Evolutionary conservation across 2,329 filamentous ascomycete species (phyloP).

Genomic region (Colletotrichum tamarilloi): DNA sequence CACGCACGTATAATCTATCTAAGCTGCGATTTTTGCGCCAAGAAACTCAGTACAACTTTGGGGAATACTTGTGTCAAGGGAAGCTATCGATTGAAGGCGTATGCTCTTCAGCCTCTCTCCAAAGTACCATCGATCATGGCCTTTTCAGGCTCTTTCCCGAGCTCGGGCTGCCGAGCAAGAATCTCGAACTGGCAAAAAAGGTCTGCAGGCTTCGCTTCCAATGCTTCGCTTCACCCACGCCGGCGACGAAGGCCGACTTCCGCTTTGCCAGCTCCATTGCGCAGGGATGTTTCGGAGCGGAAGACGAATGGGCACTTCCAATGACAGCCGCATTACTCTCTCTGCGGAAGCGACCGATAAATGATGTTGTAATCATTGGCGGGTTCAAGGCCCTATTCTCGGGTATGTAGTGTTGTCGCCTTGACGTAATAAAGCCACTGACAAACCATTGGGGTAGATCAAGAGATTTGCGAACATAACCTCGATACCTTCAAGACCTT

Average conservation of each 20-base stretch:
- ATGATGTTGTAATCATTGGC: not conserved
- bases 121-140: not conserved
- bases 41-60: not conserved
- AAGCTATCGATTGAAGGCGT: not conserved
- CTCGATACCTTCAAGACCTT: not conserved
- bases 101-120: not conserved
- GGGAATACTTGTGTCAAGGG: not conserved
- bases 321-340: not conserved
- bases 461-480: not conserved
- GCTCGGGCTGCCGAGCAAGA: not conserved
- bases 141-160: not conserved
- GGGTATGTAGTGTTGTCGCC: not conserved
- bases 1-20: not conserved
- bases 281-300: not conserved
- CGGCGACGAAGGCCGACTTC: not conserved
- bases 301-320: not conserved
- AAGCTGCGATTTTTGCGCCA: not conserved
- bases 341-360: not conserved
- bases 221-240: not conserved
- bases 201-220: not conserved
- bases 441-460: not conserved
- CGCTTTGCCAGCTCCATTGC: not conserved
- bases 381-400: not conserved
- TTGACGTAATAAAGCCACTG: not conserved
- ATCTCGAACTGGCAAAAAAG: not conserved